Base-by-base conservation (phyloP, 1,139 yeast genomes). In the Nakaseomyces bracarensis region DNA sequence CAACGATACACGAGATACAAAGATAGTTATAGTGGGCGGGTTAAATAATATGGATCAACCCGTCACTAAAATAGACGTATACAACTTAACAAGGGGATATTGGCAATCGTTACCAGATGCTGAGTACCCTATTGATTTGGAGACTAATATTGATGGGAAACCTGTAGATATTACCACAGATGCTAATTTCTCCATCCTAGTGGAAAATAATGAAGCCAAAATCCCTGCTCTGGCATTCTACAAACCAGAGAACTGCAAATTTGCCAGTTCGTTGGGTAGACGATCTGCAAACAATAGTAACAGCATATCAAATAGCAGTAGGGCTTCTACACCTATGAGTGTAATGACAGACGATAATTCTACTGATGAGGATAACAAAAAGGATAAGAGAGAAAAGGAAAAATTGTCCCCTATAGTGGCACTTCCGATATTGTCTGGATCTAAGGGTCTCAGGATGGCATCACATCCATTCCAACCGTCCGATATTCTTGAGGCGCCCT, bases 11-110 rank as follows among this genome's bases (percentile, higher is more conserved):
- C 69, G 67, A 44, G 82, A 77, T 51, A 71, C 68, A 30, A 83
- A 83, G 1, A 49, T 82, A 4, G 63, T 77, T 22, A 68, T 79
- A 9, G 70, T 75, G 1, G 91, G 89, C 15, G 91, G 91, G 2
- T 61, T 70, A 45, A 74, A 74, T 49, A 60, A 52, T 13, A 46
- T 67, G 37, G 72, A 77, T 38, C 57, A 64, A 10, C 65, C 67
- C 1, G 54, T 73, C 13, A 61, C 65, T 44, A 69, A 67, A 31
- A 66, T 77, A 34, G 71, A 70, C 23, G 62, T 77, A 2, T 80
- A 66, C 53, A 85, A 81, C 55, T 51, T 79, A 41, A 71, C 72
- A 1, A 71, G 70, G 13, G 65, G 61, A 33, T 56, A 63, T 42
- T 77, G 75, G 64, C 70, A 74, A 37, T 65, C 67, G 4, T 61